Conservation (phyloP, 768 basidiomycete genomes). For the Mycena indigotica region DNA sequence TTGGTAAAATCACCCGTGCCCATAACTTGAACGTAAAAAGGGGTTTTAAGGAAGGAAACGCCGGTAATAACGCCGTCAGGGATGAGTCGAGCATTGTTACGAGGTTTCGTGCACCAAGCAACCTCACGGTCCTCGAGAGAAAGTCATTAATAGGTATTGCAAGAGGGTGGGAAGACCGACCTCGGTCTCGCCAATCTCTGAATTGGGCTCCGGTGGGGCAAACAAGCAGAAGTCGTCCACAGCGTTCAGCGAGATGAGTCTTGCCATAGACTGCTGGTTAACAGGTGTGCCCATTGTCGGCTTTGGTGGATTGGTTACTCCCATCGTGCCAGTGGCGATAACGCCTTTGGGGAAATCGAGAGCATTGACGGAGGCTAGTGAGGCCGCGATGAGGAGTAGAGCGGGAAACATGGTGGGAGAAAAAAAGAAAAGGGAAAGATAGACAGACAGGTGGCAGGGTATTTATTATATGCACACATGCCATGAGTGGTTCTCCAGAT, state of each 20-base stretch:
- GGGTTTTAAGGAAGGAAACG: slow-evolving; percentile 22
- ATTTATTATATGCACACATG: background rate
- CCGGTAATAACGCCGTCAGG: slow-evolving; percentile 3
- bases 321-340: slow-evolving; percentile 1
- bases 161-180: too few relatives aligned
- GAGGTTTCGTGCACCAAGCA: slow-evolving; percentile 5
- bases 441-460: background rate
- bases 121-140: background rate
- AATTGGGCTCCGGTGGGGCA: background rate
- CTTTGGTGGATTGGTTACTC: slow-evolving; percentile 2
- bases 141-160: background rate
- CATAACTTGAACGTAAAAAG: slow-evolving; percentile 44
- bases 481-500: too few relatives aligned
- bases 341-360: slow-evolving; percentile 2
- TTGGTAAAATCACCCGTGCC: slow-evolving; percentile 45
- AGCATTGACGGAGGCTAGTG: background rate
- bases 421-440: background rate
- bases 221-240: slow-evolving; percentile 11
- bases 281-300: slow-evolving; percentile 3
- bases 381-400: background rate
- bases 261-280: slow-evolving; percentile 4
- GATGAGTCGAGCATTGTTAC: slow-evolving; percentile 5
- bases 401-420: background rate
- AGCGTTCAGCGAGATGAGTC: slow-evolving; percentile 1
- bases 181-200: slow-evolving; percentile 1